Percentiles rank a stretch among this genome's conserved stretches.
These are phyloP conservation scores for Citrullus mucosospermus DNA, from an alignment of 306 rosid genomes.

Conservation along the genomic window DNA sequence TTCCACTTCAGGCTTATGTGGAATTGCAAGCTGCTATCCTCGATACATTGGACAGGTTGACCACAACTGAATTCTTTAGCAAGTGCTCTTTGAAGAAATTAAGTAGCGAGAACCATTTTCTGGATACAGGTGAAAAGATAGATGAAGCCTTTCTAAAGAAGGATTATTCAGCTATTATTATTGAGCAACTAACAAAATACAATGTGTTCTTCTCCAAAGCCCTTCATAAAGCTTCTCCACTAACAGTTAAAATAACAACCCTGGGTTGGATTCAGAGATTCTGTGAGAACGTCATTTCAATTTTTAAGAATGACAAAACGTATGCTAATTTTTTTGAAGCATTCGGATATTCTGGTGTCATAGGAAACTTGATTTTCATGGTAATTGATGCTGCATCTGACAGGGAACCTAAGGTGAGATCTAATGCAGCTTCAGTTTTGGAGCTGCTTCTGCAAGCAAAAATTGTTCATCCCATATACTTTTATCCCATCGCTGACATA, in stretches of 20 bases:
- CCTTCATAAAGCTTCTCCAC: conserved; percentile 61
- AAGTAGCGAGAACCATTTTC: conserved; percentile 16
- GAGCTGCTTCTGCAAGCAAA: conserved; percentile 74
- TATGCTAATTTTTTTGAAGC: conserved; percentile 31
- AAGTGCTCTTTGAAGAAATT: conserved; percentile 37
- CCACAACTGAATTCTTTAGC: conserved; percentile 42
- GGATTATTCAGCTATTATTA: conserved; percentile 26
- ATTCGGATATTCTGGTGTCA: conserved; percentile 29
- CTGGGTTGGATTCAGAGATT: conserved; percentile 61
- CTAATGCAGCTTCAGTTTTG: conserved; percentile 54
- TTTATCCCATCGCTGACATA: conserved; percentile 61
- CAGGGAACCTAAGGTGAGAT: conserved; percentile 77
- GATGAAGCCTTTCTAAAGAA: conserved; percentile 17
- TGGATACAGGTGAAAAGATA: conserved; percentile 22
- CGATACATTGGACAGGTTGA: conserved; percentile 59
- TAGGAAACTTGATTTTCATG: conserved; percentile 50
- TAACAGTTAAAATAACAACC: conserved; percentile 55
- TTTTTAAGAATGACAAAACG: conserved; percentile 23
- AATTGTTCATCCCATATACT: conserved; percentile 60
- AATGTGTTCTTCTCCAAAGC: conserved; percentile 40
- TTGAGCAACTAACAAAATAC: conserved; percentile 56
- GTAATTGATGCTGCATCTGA: conserved; percentile 60
- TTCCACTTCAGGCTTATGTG: conserved; percentile 40
- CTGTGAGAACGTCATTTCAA: conserved; percentile 54
- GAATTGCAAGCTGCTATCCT: conserved; percentile 66